Evolutionary conservation across 2,329 filamentous ascomycete genomes (phyloP).

Genomic region (Xylariaceae sp.): DNA sequence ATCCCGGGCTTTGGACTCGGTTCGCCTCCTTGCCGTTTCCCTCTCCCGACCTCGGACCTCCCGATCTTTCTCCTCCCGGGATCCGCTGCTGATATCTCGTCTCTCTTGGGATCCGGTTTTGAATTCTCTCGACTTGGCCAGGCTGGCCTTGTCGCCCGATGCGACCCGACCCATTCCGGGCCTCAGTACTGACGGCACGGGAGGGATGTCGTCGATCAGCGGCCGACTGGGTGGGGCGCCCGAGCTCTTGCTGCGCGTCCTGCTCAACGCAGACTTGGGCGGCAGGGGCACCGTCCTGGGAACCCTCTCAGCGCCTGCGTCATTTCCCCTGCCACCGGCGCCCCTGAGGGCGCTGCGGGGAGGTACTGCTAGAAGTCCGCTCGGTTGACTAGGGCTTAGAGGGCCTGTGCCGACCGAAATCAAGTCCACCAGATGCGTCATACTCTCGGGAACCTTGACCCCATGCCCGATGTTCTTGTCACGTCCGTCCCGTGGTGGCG

Average conservation of each 20-base stretch:
- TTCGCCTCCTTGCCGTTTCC: slow-evolving; percentile 13
- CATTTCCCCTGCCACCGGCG: not conserved
- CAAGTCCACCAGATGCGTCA: slow-evolving; percentile 22
- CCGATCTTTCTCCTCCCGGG: too few relatives aligned
- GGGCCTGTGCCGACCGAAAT: slow-evolving; percentile 16
- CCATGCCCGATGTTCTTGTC: slow-evolving; percentile 22
- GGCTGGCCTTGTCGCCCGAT: slow-evolving; percentile 1
- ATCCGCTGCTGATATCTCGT: too few relatives aligned
- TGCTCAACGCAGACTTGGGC: slow-evolving; percentile 6
- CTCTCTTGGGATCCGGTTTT: too few relatives aligned
- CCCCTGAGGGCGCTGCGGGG: slow-evolving; percentile 16
- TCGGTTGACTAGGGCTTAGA: slow-evolving; percentile 5
- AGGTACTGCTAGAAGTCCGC: slow-evolving; percentile 12
- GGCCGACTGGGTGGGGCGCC: slow-evolving; percentile 12
- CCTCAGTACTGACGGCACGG: slow-evolving; percentile 15
- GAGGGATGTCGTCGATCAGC: slow-evolving; percentile 11
- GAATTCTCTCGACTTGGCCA: slow-evolving; percentile 5
- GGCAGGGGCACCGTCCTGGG: not conserved
- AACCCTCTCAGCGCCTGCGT: not conserved
- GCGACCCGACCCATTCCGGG: slow-evolving; percentile 3
- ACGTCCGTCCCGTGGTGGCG: slow-evolving; percentile 21
- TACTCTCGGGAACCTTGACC: slow-evolving; percentile 24
- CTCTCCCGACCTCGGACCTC: too few relatives aligned
- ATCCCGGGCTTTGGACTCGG: slow-evolving; percentile 7
- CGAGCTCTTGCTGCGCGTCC: slow-evolving; percentile 22